These are phyloP conservation scores for Pseudocercospora macadamiae DNA, from an alignment of 2,329 filamentous ascomycete species.

Conservation along the genomic window DNA sequence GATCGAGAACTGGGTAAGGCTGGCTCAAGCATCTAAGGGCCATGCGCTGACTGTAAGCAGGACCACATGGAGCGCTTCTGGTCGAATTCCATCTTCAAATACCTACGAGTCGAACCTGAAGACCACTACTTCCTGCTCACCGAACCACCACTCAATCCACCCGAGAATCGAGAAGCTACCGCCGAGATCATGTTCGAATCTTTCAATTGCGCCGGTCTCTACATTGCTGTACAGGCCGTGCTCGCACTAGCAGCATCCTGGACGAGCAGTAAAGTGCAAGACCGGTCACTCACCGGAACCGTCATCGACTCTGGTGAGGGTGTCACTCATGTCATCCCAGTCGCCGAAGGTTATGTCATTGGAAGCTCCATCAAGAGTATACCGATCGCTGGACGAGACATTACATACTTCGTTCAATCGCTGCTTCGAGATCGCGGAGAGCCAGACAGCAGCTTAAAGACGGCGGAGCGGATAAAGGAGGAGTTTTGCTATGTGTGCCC, in stretches of 20 bases:
- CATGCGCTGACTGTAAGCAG: constrained; percentile 54
- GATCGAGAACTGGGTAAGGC: constrained; percentile 96
- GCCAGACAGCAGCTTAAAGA: constrained; percentile 95
- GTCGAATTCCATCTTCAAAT: constrained; percentile 99
- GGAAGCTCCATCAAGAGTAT: constrained; percentile 99
- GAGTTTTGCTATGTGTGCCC: constrained; percentile 98
- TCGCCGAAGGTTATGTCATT: constrained; percentile 98
- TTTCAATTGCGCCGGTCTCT: constrained; percentile 98
- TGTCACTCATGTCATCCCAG: constrained; percentile 98
- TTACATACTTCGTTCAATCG: constrained; percentile 98
- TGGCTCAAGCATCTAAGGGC: too few species aligned
- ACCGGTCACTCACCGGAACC: constrained; percentile 92
- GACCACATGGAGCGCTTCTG: constrained; percentile 99
- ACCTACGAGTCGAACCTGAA: constrained; percentile 94
- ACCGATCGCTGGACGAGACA: constrained; percentile 94
- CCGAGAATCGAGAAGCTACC: constrained; percentile 98
- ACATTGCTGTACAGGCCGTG: constrained; percentile 97
- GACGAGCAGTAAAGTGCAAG: constrained; percentile 97
- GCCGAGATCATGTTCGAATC: constrained; percentile 99
- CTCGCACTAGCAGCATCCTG: constrained; percentile 95
- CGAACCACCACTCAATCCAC: constrained; percentile 96
- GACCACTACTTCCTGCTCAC: constrained; percentile 98
- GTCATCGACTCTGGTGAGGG: constrained; percentile 98
- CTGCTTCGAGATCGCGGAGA: constrained; percentile 94
- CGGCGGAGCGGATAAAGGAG: constrained; percentile 97